Base-by-base conservation (phyloP, 169 alveolate species). In the Perkinsus chesapeaki region DNA sequence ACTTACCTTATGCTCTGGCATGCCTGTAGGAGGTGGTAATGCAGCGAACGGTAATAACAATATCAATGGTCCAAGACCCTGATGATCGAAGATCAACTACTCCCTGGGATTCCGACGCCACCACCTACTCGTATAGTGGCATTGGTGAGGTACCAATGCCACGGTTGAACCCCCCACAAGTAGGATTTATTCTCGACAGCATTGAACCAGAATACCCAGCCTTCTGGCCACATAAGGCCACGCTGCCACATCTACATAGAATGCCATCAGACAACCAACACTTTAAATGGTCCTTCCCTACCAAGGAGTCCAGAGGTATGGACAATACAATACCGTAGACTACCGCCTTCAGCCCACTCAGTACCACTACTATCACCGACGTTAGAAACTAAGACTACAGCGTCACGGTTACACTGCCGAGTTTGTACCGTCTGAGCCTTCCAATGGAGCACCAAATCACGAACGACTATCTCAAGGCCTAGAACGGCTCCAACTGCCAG, bases 141-240 rank as follows among this genome's bases (percentile, higher is more conserved):
- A 34, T 47, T 92, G 16, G 93, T 39, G 48, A 96, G 93, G 60
- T 96, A 95, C 96, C 97, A 95, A 72, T 94, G 93, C 95, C 95
- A 94, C 23, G 96, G 96, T 1, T 92, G 82, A 12, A 39, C 92
- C 1, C 97, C 97, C 96, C 96, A 95, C 73, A 94, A 96, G 48
- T 39, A 39, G 91, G 96, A 93, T 47, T 95, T 95, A 93, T 95
- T 95, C 93, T 60, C 39, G 3, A 92, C 93, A 31, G 96, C 94
- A 73, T 95, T 95, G 92, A 93, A 95, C 43, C 93, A 37, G 16
- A 95, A 82, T n/a, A 94, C 96, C 39, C 94, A 39, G 10, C 93
- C 82, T 91, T 95, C 97, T 16, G 97, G 97, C 97, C 97, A 95
- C 92, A 94, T 20, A 72, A 48, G 90, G 92, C 48, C 92, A 38